Percentiles rank a stretch among this genome's conserved stretches.
phyloP scores from a whole-genome alignment of 73 alveolate genomes.

The Breviolum minutum region DNA sequence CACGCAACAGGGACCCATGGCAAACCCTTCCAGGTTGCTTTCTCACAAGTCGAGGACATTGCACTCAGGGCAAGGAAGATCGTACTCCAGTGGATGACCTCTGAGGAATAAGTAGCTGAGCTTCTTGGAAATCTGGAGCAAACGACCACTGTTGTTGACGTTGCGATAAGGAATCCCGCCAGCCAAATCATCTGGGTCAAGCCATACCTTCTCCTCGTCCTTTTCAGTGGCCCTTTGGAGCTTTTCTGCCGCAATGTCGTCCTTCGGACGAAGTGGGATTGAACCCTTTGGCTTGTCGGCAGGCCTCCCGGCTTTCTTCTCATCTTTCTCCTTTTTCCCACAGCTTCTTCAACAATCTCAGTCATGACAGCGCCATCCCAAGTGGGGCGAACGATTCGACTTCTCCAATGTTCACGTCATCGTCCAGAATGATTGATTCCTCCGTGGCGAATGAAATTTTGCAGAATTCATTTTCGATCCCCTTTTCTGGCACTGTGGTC shows the following conservation, averaged over 20 bases:
- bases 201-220: background rate
- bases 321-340: too few species aligned
- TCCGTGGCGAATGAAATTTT: too few species aligned
- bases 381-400: too few species aligned
- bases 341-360: too few species aligned
- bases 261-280: too few species aligned
- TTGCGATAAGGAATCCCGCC: background rate
- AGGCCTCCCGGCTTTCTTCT: too few species aligned
- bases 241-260: background rate
- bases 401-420: background rate
- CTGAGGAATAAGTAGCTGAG: background rate
- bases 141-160: background rate
- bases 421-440: too few species aligned
- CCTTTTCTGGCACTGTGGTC: background rate
- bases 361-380: too few species aligned
- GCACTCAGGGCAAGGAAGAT: background rate
- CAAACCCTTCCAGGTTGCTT: constrained; percentile 46
- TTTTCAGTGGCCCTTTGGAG: background rate
- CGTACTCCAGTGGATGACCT: background rate
- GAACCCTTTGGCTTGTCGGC: too few species aligned
- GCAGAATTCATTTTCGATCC: background rate
- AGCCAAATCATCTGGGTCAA: background rate
- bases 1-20: background rate
- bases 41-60: background rate
- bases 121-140: background rate